Evolutionary conservation across 805 yeast genomes (phyloP), one percentile per base, ranked within the genome.

Genomic region (Zygoascus flipseniorum): DNA sequence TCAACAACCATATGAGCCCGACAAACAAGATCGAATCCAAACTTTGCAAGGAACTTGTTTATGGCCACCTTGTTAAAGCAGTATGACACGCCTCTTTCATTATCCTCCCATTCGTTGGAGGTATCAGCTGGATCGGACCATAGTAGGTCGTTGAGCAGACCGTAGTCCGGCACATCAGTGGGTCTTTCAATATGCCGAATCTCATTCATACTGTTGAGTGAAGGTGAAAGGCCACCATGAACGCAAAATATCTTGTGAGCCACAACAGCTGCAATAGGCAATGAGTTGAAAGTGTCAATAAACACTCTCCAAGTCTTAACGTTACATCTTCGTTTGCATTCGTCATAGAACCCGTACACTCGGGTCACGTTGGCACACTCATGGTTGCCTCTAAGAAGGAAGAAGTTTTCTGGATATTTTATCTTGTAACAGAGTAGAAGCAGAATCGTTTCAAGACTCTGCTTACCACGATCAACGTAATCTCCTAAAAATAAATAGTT

Each of bases 381-480:
- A 71, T 93, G 99, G 70, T 93, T 93, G 19, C 99, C 99, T 61
- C 99, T 76, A 44, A 93, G 75, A 55, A 93, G 71, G 69, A 92
- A 93, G 69, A 93, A 90, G 71, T 92, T 92, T 65, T 93, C 97
- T 0, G 99, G 98, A 64, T 89, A 92, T 69, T 92, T 92, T 69
- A 93, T 90, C 69, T 93, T 93, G 73, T 89, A 93, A 69, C 97
- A 90, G 51, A 93, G 75, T 56, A 93, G 74, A 48, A 93, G 74
- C 56, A 92, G 72, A 20, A 93, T 89, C 0, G 99, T 93, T 68
- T 93, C 99, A 54, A 93, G 73, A 2, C 95, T 85, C 71, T 93
- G 99, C 69, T 93, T 93, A 54, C 99, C 99, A 60, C 99, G 79
- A 72, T 93, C 99, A 48, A 93, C 99, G 69, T 93, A 93, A 71